Percentiles rank a stretch among this genome's conserved stretches.
These are phyloP conservation scores for Metschnikowia matae DNA, from an alignment of 805 yeast genomes.

Conservation along the genomic window DNA sequence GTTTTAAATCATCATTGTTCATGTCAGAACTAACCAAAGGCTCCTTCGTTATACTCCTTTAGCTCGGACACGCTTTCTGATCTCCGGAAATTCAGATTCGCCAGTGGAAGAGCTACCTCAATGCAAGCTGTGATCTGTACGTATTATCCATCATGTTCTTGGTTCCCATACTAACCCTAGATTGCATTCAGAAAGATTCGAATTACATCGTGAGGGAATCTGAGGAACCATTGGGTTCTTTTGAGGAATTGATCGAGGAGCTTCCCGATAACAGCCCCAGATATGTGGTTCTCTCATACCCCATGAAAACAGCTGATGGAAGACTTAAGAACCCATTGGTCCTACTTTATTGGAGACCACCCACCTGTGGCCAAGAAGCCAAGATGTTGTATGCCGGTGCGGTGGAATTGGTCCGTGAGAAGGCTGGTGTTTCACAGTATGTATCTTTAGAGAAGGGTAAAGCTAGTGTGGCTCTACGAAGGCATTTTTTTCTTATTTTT, in stretches of 20 bases:
- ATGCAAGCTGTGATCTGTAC: slow-evolving; percentile 61
- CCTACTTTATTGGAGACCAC: slow-evolving; percentile 83
- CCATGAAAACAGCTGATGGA: slow-evolving; percentile 66
- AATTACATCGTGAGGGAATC: slow-evolving; percentile 51
- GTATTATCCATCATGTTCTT: slow-evolving; percentile 18
- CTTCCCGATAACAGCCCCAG: slow-evolving; percentile 82
- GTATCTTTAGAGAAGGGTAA: slow-evolving; percentile 14
- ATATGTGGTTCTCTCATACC: slow-evolving; percentile 71
- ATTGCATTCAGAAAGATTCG: slow-evolving; percentile 51
- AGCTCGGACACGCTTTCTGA: slow-evolving; percentile 55
- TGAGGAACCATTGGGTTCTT: slow-evolving; percentile 41
- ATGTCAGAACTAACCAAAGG: slow-evolving; percentile 12
- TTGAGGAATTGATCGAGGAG: slow-evolving; percentile 67
- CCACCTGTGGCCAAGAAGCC: slow-evolving; percentile 73
- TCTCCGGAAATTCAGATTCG: slow-evolving; percentile 68
- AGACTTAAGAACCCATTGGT: slow-evolving; percentile 71
- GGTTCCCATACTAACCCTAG: slow-evolving; percentile 21
- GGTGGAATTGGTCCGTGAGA: slow-evolving; percentile 69
- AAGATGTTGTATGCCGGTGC: slow-evolving; percentile 93
- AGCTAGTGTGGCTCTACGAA: too few species aligned
- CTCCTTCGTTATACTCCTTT: slow-evolving; percentile 53
- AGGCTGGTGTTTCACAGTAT: slow-evolving; percentile 69
- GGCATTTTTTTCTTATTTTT: too few species aligned
- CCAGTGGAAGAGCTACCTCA: slow-evolving; percentile 58
- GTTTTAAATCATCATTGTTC: neutral